phyloP scores from a whole-genome alignment of 768 basidiomycete genomes.

The Amanita phalloides region DNA sequence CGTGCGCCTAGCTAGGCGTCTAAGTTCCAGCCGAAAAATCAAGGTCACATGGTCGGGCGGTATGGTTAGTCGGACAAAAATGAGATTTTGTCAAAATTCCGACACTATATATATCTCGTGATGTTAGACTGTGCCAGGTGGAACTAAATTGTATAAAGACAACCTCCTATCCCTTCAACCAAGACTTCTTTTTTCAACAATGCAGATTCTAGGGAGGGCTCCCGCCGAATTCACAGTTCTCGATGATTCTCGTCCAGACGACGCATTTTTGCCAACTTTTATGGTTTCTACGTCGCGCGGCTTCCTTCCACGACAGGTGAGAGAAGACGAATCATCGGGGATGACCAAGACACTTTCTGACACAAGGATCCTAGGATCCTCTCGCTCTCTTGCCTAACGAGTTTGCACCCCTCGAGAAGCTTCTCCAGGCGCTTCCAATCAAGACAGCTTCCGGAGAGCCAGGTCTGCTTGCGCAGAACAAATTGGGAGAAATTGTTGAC shows the following conservation, averaged over 20 bases:
- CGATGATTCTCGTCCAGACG: constrained; percentile 7
- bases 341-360: neutral
- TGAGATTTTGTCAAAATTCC: no score
- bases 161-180: no score
- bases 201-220: neutral
- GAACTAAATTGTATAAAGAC: no score
- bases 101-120: no score
- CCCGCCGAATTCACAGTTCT: neutral
- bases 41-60: no score
- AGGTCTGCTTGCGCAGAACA: constrained; percentile 16
- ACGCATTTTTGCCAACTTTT: constrained; percentile 12
- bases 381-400: constrained; percentile 14
- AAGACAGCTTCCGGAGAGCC: constrained; percentile 16
- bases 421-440: constrained; percentile 21
- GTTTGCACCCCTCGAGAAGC: constrained; percentile 16
- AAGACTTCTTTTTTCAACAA: neutral
- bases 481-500: constrained; percentile 18
- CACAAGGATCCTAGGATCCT: constrained; percentile 11
- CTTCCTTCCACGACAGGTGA: constrained; percentile 13
- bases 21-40: no score
- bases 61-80: no score
- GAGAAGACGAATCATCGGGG: neutral
- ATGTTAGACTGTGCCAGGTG: no score
- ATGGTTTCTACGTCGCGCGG: constrained; percentile 15
- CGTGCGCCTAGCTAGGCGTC: no score